Conservation (phyloP, 768 basidiomycete genomes). For the Naganishia kalamii region DNA sequence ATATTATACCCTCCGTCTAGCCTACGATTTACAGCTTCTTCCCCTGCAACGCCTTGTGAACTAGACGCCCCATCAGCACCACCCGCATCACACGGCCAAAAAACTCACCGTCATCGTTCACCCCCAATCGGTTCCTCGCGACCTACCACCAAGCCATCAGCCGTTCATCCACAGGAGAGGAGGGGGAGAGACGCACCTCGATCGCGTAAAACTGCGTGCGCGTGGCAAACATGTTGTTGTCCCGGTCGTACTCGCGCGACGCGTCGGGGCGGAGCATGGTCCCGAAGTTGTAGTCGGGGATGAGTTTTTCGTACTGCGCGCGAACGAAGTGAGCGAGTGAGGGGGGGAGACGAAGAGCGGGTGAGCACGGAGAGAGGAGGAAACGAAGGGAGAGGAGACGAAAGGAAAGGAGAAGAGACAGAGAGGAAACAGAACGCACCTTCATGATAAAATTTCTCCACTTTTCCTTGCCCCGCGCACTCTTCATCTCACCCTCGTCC, state of each 20-base stretch:
- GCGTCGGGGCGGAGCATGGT: slow-evolving; percentile 81
- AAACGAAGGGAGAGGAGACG: not conserved
- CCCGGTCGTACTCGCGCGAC: slow-evolving; percentile 74
- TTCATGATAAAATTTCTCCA: slow-evolving; percentile 80
- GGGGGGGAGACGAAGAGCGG: not conserved
- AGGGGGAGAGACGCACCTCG: slow-evolving; percentile 55
- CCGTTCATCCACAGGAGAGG: not conserved
- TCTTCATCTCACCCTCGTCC: slow-evolving; percentile 92
- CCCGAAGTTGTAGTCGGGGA: slow-evolving; percentile 94
- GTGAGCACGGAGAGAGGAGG: not conserved
- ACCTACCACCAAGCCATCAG: slow-evolving; percentile 55
- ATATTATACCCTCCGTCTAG: no score
- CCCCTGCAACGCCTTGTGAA: not conserved
- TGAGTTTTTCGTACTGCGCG: slow-evolving; percentile 69
- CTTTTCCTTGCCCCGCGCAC: slow-evolving; percentile 69
- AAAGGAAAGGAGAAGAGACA: not conserved
- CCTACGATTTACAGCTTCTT: not conserved
- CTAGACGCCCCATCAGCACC: not conserved
- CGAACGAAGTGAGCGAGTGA: not conserved
- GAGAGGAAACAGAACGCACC: slow-evolving; percentile 49
- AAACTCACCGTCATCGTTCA: slow-evolving; percentile 59
- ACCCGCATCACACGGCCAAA: no score
- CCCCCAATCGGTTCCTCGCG: slow-evolving; percentile 77
- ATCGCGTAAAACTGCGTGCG: slow-evolving; percentile 75
- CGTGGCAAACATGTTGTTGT: slow-evolving; percentile 87